Base-by-base conservation (phyloP, 2,329 filamentous ascomycete species). In the Fusarium irregulare region DNA sequence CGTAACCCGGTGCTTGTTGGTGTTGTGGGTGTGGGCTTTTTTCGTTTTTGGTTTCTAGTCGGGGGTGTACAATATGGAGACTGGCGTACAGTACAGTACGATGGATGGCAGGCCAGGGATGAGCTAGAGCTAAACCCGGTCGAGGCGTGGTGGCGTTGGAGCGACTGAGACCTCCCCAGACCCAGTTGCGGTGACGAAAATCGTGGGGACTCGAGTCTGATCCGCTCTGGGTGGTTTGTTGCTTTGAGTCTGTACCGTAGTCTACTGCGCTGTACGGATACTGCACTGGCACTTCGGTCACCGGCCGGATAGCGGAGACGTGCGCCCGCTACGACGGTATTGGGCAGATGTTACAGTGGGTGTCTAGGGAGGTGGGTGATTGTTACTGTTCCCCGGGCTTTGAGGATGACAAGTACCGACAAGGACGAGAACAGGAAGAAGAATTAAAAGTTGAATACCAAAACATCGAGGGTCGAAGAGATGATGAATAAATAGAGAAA, bases 101-200 rank as follows among this genome's bases (percentile, higher is more conserved):
- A 59, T 49, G 61, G 65, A 60, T 60, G 65, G 62, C 60, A 65
- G 61, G 53, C 27, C 67, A 70, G 58, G 67, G 67, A 70, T 72
- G 55, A 51, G 47, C 64, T 74, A 69, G 56, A 56, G 49, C 64
- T 74, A 69, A 72, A 59, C 72, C 72, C 63, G 72, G 68, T 66
- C 59, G 66, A 72, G 66, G 71, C 69, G 71, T 70, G 70, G 73
- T 75, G 73, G 73, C 73, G 73, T 72, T 72, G 64, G 41, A 62
- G 60, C 59, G 56, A 66, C 51, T 61, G 56, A 64, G 56, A 57
- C 56, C 56, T 69, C 56, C 66, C 66, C 66, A 70, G 66, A 53
- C 66, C 67, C 66, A 70, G 68, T 66, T 73, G 68, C 73, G 73
- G 73, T 75, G 73, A 75, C 73, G 73, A 74, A 72, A 65, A 73